Evolutionary conservation across 1,284 basidiomycete genomes (phyloP).

Genomic region (Cronartium quercuum): DNA sequence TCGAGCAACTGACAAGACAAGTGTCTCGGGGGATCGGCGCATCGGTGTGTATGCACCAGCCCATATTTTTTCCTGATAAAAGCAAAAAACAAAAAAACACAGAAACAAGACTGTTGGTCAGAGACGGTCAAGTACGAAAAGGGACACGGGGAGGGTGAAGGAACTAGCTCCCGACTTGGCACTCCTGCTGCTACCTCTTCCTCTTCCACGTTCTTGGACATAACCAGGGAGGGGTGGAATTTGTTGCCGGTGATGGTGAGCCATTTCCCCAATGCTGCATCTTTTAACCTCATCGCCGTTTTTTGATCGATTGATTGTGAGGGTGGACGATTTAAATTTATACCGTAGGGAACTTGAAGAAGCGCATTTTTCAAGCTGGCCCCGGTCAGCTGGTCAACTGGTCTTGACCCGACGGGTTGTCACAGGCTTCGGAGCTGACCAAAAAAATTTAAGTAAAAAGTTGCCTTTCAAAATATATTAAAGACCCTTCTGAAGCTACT

Average conservation of each 20-base stretch:
- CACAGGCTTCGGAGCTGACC: too few species aligned
- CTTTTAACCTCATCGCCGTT: not conserved
- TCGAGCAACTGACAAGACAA: slow-evolving; percentile 11
- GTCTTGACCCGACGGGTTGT: too few species aligned
- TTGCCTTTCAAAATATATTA: too few species aligned
- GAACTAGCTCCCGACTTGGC: not conserved
- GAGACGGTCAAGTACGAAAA: not conserved
- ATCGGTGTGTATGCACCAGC: not conserved
- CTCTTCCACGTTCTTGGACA: not conserved
- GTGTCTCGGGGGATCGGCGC: not conserved
- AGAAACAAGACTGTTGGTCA: not conserved
- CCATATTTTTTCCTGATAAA: slow-evolving; percentile 1
- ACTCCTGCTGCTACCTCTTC: not conserved
- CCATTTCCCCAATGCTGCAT: slow-evolving; percentile 11
- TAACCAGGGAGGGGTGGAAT: slow-evolving; percentile 6
- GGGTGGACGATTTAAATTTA: too few species aligned
- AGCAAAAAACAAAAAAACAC: not conserved
- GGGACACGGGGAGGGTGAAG: too few species aligned
- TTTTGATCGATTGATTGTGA: too few species aligned
- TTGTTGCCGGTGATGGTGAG: slow-evolving; percentile 3
- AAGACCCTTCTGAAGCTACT: too few species aligned
- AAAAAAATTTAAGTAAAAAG: too few species aligned
- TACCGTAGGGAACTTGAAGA: too few species aligned
- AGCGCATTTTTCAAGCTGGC: too few species aligned
- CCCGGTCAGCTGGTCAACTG: too few species aligned